Conservation (phyloP, 176 grass and related monocot species). For the Musa beccarii region DNA sequence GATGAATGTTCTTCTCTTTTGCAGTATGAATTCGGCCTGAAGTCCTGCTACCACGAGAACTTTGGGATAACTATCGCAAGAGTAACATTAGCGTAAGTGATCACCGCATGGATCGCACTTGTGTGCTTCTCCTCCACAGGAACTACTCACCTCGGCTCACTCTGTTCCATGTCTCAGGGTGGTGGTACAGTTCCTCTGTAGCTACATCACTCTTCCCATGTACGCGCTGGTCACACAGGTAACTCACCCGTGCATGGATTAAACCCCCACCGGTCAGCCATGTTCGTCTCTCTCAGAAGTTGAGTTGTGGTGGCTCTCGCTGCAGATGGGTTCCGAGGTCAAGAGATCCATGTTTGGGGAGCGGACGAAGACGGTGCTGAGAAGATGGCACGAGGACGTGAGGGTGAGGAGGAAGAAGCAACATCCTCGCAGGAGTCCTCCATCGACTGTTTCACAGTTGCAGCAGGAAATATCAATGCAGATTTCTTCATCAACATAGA, state of each 20-base stretch:
- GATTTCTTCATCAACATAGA: too few relatives aligned
- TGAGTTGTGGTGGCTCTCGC: not conserved
- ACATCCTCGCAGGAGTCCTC: not conserved
- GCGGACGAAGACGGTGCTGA: not conserved
- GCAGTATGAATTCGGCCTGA: conserved; percentile 15
- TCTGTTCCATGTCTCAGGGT: conserved; percentile 9
- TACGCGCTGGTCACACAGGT: conserved; percentile 17
- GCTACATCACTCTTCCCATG: conserved; percentile 17
- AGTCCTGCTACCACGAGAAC: conserved; percentile 17
- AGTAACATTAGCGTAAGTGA: conserved; percentile 4
- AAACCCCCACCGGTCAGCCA: not conserved
- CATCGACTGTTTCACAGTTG: not conserved
- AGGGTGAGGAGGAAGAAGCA: not conserved
- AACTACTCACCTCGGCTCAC: too few relatives aligned
- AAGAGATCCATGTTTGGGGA: conserved; percentile 12
- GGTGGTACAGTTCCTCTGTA: conserved; percentile 6
- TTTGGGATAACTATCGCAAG: conserved; percentile 9
- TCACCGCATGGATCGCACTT: not conserved
- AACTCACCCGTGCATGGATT: not conserved
- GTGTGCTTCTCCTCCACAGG: not conserved
- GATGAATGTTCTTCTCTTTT: not conserved
- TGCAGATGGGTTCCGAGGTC: conserved; percentile 12
- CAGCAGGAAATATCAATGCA: too few relatives aligned
- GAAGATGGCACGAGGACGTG: conserved; percentile 4
- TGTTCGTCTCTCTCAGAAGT: not conserved